Evolutionary conservation across 768 basidiomycete species (phyloP).

Genomic region (Hygrophorus pudorinus): DNA sequence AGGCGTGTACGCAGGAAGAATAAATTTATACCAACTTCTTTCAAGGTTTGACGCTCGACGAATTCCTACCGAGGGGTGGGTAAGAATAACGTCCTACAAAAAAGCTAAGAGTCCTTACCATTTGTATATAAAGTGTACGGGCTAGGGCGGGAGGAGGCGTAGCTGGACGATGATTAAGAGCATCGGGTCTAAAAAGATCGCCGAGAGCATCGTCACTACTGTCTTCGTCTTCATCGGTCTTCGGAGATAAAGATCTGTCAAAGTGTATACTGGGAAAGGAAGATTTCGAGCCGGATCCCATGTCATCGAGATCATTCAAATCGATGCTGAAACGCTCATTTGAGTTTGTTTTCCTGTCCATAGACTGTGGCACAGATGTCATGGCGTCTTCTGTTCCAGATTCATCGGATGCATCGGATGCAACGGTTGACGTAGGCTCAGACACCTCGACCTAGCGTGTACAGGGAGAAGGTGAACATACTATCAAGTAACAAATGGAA

Average conservation of each 20-base stretch:
- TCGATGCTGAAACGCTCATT: constrained; percentile 56
- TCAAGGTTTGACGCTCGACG: constrained; percentile 83
- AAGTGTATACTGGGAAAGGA: constrained; percentile 87
- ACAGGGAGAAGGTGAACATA: too few relatives aligned
- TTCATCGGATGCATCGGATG: constrained; percentile 45
- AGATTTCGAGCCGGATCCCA: constrained; percentile 43
- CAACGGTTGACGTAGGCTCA: constrained; percentile 40
- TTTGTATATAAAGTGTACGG: constrained; percentile 85
- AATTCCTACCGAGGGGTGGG: constrained; percentile 55
- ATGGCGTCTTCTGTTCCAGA: constrained; percentile 34
- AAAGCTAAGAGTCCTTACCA: constrained; percentile 47
- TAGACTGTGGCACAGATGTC: constrained; percentile 45
- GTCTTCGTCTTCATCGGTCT: constrained; percentile 18
- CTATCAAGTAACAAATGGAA: too few relatives aligned
- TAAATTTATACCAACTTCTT: constrained; percentile 44
- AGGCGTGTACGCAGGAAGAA: not conserved
- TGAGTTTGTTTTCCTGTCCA: constrained; percentile 19
- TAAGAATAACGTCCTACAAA: not conserved
- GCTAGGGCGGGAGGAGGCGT: constrained; percentile 23
- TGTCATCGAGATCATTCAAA: constrained; percentile 51
- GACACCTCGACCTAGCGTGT: constrained; percentile 41
- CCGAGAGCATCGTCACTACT: constrained; percentile 30
- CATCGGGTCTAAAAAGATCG: constrained; percentile 25
- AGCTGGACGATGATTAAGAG: constrained; percentile 4
- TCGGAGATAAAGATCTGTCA: constrained; percentile 34